Evolutionary conservation across 2,329 filamentous ascomycete species (phyloP).

Genomic region (Sclerotinia borealis): DNA sequence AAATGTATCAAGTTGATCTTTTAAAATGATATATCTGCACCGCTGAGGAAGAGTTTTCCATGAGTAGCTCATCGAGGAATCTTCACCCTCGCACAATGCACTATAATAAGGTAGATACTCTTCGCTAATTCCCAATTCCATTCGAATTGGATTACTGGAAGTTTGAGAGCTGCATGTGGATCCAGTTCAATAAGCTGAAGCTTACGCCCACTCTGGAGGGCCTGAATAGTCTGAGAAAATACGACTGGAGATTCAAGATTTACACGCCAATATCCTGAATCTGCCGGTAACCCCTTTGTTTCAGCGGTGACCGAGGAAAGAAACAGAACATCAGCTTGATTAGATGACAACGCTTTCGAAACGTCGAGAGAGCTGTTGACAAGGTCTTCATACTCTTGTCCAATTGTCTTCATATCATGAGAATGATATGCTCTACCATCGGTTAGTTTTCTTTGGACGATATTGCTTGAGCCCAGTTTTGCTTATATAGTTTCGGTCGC

Average conservation of each 20-base stretch:
- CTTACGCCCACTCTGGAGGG: conserved; percentile 5
- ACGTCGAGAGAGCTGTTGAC: not conserved
- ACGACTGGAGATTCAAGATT: conserved; percentile 13
- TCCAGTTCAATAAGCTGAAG: conserved; percentile 16
- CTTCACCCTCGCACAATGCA: not conserved
- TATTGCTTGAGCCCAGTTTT: too few species aligned
- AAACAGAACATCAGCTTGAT: not conserved
- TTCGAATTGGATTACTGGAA: conserved; percentile 23
- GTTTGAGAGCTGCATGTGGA: conserved; percentile 8
- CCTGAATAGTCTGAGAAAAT: conserved; percentile 4
- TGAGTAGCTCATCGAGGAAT: not conserved
- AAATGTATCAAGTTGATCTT: not conserved
- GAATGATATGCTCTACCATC: too few species aligned
- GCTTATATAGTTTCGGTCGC: too few species aligned
- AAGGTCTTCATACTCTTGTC: not conserved
- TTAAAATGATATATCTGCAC: not conserved
- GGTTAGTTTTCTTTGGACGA: too few species aligned
- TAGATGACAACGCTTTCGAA: not conserved
- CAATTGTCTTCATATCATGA: not conserved
- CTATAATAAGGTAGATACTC: not conserved
- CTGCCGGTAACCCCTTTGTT: not conserved
- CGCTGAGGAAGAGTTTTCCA: not conserved
- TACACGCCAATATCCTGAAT: conserved; percentile 36
- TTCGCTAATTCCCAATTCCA: conserved; percentile 29
- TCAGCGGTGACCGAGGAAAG: not conserved